Percentiles rank a stretch among this genome's conserved stretches.
Conservation (phyloP, 2,329 filamentous ascomycete species). For the Fusarium hostae region DNA sequence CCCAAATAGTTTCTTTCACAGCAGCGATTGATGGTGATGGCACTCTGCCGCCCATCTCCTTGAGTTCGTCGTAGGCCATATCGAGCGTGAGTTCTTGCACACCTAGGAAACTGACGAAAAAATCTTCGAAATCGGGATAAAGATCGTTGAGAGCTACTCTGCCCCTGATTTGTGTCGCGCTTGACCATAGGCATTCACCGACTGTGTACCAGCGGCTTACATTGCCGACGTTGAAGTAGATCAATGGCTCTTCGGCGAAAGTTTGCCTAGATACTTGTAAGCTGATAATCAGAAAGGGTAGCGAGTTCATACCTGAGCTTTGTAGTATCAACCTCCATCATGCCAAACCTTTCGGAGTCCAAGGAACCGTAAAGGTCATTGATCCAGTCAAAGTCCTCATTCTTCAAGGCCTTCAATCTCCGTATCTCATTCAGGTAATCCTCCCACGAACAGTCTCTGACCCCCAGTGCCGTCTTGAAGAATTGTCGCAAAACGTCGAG, state of each 20-base stretch:
- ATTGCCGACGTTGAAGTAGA: constrained; percentile 15
- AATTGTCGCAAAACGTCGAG: constrained; percentile 33
- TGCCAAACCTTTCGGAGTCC: background rate
- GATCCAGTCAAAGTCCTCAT: constrained; percentile 33
- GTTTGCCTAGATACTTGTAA: constrained; percentile 3
- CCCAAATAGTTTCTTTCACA: constrained; percentile 47
- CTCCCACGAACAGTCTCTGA: constrained; percentile 27
- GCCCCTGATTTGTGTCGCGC: constrained; percentile 44
- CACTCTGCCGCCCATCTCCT: constrained; percentile 16
- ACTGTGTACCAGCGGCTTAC: constrained; percentile 44
- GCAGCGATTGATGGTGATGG: constrained; percentile 26
- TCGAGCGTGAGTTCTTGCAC: constrained; percentile 45
- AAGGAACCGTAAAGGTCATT: constrained; percentile 18
- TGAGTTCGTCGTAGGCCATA: constrained; percentile 50
- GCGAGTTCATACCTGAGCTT: constrained; percentile 6
- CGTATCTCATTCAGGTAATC: constrained; percentile 32
- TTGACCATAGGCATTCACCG: constrained; percentile 51
- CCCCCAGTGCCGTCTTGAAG: constrained; percentile 14
- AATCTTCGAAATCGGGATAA: constrained; percentile 44
- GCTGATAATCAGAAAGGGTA: rapidly evolving
- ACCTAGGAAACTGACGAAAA: constrained; percentile 47
- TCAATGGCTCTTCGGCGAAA: constrained; percentile 17
- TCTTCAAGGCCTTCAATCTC: constrained; percentile 4
- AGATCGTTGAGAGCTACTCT: constrained; percentile 42
- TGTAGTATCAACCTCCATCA: background rate